Base-by-base conservation (phyloP, 192 early-diverging fungal species). In the Spinellus fusiger region DNA sequence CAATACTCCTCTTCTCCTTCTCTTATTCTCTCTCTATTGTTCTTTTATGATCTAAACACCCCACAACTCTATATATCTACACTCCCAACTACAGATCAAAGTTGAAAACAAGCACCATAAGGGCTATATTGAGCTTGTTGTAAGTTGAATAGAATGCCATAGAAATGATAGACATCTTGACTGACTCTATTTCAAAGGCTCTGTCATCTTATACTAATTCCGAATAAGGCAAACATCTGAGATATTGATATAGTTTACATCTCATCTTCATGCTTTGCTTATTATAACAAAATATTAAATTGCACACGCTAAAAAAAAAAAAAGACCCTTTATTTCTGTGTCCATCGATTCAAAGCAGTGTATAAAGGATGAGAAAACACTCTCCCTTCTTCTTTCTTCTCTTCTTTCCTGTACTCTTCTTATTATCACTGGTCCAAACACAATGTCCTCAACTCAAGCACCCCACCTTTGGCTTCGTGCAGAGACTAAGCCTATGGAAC, bases 401-500 rank as follows among this genome's bases (percentile, higher is more conserved):
- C 37, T 32, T 16, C 49, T 49, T n/a, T 5, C 49, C 49, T 49
- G 25, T 34, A 10, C 22, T n/a, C 35, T 15, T 35, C 31, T 38
- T 25, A 33, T 59, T 20, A 16, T n/a, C 16, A 27, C 26, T 47
- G 31, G 23, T 31, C 7, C 26, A 49, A 16, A n/a, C 27, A 61
- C 28, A 28, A 61, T 61, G 59, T 0, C 34, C 26, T 12, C 49
- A 16, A 4, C 47, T 49, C 28, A 38, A 49, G 15, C 49, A 27
- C 64, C 78, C 65, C 85, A 91, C 59, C 76, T 90, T 59, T 98
- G 95, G 95, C 86, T 98, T 56, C 89, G 96, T 66, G 93, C 94
- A 47, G 96, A 98, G 76, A 98, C 94, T 65, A 98, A 98, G 86
- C 82, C 87, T 28, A 91, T 94, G 76, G 96, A 98, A 81, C 89